Percentiles rank a stretch among this genome's conserved stretches.
Conservation (phyloP, 805 yeast species). For the Metschnikowia shivogae region DNA sequence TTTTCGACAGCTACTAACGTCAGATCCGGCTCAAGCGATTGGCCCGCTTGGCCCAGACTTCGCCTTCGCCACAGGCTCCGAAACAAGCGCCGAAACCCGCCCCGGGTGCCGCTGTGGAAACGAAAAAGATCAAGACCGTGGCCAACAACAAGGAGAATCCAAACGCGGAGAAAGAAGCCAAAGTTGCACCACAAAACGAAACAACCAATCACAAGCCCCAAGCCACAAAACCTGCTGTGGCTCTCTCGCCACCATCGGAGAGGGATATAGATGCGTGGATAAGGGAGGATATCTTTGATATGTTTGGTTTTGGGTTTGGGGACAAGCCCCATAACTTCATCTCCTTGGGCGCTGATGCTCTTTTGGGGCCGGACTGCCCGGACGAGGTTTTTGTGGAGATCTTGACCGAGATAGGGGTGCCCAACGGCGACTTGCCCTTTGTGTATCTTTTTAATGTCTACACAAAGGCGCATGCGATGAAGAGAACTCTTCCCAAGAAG, state of each 20-base stretch:
- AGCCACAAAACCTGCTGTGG: background rate
- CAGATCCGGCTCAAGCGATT: slow-evolving; percentile 50
- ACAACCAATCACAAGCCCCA: background rate
- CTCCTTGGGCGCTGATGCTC: slow-evolving; percentile 20
- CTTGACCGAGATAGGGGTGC: slow-evolving; percentile 51
- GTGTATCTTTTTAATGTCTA: slow-evolving; percentile 47
- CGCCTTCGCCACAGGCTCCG: slow-evolving; percentile 5
- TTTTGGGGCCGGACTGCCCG: slow-evolving; percentile 29
- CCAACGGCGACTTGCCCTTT: slow-evolving; percentile 35
- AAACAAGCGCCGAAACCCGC: background rate
- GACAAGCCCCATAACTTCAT: slow-evolving; percentile 21
- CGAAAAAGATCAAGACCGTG: slow-evolving; percentile 1
- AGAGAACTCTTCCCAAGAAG: slow-evolving; percentile 41
- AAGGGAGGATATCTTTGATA: slow-evolving; percentile 29
- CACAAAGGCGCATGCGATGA: slow-evolving; percentile 36
- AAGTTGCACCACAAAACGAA: background rate
- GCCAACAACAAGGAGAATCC: background rate
- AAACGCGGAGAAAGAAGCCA: background rate
- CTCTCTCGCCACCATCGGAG: slow-evolving; percentile 11
- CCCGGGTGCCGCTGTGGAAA: background rate
- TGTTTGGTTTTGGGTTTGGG: slow-evolving; percentile 28
- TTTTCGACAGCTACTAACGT: slow-evolving; percentile 4
- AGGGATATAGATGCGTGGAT: slow-evolving; percentile 39
- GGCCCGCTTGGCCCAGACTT: slow-evolving; percentile 41
- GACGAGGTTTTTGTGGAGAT: slow-evolving; percentile 55